phyloP scores from a whole-genome alignment of 2,329 filamentous ascomycete genomes.

The Colletotrichum spaethianum region DNA sequence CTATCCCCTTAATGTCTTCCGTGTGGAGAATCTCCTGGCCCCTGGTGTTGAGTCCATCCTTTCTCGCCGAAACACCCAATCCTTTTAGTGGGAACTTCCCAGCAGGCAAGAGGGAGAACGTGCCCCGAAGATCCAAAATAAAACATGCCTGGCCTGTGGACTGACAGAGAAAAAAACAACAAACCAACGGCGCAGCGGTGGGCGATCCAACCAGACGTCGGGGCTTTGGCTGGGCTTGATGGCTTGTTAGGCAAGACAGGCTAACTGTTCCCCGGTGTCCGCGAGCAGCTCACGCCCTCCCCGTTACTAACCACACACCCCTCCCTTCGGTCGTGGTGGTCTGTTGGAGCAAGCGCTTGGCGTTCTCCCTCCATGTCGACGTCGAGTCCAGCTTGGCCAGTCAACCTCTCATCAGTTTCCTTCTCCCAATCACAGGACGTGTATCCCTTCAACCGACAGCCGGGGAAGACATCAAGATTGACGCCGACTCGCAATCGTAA shows the following conservation, averaged over 20 bases:
- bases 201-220: slow-evolving; percentile 27
- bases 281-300: not conserved
- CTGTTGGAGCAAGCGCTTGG: slow-evolving; percentile 29
- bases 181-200: slow-evolving; percentile 31
- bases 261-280: slow-evolving; percentile 22
- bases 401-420: slow-evolving; percentile 1
- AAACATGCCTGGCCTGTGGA: not conserved
- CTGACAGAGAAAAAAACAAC: not conserved
- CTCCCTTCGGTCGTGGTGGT: not conserved
- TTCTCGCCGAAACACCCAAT: slow-evolving; percentile 35
- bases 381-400: not conserved
- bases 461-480: not conserved
- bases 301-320: not conserved
- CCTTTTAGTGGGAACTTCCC: slow-evolving; percentile 7
- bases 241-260: slow-evolving; percentile 34
- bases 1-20: not conserved
- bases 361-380: slow-evolving; percentile 23
- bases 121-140: slow-evolving; percentile 1
- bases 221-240: slow-evolving; percentile 33
- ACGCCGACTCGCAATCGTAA: slow-evolving; percentile 16
- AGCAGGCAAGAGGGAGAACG: not conserved
- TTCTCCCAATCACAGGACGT: not conserved
- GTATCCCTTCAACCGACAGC: not conserved
- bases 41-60: slow-evolving; percentile 15
- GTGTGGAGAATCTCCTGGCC: slow-evolving; percentile 16